A percentile compares a stretch with the other conserved stretches of the same genome.
Evolutionary conservation across 495 filamentous ascomycete species (phyloP).

Genomic region (Penicillium roqueforti): DNA sequence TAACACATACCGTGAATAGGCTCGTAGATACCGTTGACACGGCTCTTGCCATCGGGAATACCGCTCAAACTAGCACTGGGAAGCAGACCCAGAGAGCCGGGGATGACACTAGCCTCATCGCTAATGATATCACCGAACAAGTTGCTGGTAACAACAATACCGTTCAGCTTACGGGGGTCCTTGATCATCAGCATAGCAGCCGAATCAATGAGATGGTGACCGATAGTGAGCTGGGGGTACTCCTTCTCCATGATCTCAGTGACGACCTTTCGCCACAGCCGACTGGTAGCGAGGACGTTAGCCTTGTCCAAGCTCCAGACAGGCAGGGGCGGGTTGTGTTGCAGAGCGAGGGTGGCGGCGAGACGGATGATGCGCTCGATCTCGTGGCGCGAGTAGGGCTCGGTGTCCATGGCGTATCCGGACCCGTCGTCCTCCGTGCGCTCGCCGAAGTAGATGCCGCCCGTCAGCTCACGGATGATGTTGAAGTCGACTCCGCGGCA

Average conservation of each 20-base stretch:
- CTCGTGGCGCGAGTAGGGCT: conserved; percentile 82
- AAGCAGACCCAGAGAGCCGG: conserved; percentile 82
- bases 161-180: conserved; percentile 86
- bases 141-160: conserved; percentile 90
- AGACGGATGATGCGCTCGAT: conserved; percentile 86
- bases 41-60: conserved; percentile 66
- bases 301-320: conserved; percentile 95
- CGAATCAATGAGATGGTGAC: conserved; percentile 91
- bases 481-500: conserved; percentile 90
- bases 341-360: conserved; percentile 76
- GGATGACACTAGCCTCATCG: conserved; percentile 95
- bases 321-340: conserved; percentile 71
- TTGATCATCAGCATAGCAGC: conserved; percentile 98
- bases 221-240: conserved; percentile 79
- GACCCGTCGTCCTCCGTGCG: conserved; percentile 75
- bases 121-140: conserved; percentile 95
- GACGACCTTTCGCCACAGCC: conserved; percentile 87
- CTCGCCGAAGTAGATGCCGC: conserved; percentile 96
- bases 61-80: conserved; percentile 86
- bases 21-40: conserved; percentile 80
- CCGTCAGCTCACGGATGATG: conserved; percentile 90
- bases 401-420: conserved; percentile 79
- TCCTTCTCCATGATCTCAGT: conserved; percentile 73
- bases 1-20: conserved; percentile 80
- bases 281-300: conserved; percentile 86